Base-by-base conservation (phyloP, 805 yeast genomes). In the Hanseniaspora lindneri region DNA sequence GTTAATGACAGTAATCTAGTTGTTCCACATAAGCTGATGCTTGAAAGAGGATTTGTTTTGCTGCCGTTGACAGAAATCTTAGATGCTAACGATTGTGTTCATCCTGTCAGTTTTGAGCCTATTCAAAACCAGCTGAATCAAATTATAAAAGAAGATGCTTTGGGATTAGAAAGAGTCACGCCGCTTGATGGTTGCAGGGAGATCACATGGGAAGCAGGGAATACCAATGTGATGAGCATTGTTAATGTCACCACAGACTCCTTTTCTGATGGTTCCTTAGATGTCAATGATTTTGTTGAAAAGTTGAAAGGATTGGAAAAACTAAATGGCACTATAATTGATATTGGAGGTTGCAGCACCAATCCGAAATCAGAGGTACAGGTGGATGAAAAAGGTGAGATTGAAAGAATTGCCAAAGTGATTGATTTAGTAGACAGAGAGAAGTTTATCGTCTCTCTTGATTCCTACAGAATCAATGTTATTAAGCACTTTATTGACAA, bases 261-360 rank as follows among this genome's bases (percentile, higher is more conserved):
- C 1, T 92, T 92, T 60, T 83, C 95, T 39, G 98, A 92, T 63
- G 97, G 95, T 2, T 86, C 92, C 1, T 58, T 59, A 16, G 29
- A 51, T 16, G 53, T 43, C 35, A 28, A 20, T 16, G 59, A 68
- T 27, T 17, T 33, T 13, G 13, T 42, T 20, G 69, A 78, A 1
- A 58, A 80, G 24, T 58, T 56, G 0, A 65, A 67, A 21, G 82
- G 80, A 0, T 60, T 64, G 35, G 54, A 63, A 33, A 71, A 83
- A 71, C 56, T 61, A 0, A 66, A 72, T 20, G 57, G 59, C 3
- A 41, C 30, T 16, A 43, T 64, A 10, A 83, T 92, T 33, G 98
- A 92, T 61, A 73, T 92, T 48, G 98, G 98, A 8, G 98, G 98
- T 1, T 84, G 86, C 50, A 85, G 96, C 1, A 92, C 98, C 0